Percentiles rank a stretch among this genome's conserved stretches.
phyloP scores from a whole-genome alignment of 345 rosid genomes.

The Lepidium sativum region DNA sequence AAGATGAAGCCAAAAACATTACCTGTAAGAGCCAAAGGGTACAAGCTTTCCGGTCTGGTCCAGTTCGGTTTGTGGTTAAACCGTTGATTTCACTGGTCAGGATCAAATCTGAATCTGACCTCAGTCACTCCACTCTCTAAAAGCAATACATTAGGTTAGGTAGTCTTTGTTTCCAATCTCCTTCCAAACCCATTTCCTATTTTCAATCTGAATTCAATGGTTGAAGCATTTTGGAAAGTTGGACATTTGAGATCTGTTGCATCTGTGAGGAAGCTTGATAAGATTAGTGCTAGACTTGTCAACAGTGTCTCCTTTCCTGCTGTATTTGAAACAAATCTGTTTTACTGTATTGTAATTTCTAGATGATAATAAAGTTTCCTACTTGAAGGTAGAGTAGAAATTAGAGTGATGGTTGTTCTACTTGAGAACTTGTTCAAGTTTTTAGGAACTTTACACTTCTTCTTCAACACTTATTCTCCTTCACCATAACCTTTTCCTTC shows the following conservation, averaged over 20 bases:
- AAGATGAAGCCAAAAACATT: too few species aligned
- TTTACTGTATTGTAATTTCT: constrained; percentile 2
- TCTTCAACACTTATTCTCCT: too few species aligned
- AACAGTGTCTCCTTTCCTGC: constrained; percentile 25
- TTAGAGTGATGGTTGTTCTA: not conserved
- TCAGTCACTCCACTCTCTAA: constrained; percentile 12
- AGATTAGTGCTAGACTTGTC: constrained; percentile 71
- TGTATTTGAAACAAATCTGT: not conserved
- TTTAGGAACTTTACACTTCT: too few species aligned
- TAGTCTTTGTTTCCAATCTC: constrained; percentile 35
- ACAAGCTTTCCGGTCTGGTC: not conserved
- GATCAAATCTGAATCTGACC: constrained; percentile 16
- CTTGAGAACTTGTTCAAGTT: too few species aligned
- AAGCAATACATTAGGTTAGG: constrained; percentile 27
- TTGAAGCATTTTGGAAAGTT: constrained; percentile 56
- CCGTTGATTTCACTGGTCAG: constrained; percentile 2
- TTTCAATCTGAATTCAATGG: constrained; percentile 34
- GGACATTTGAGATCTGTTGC: constrained; percentile 66
- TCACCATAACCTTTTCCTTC: too few species aligned
- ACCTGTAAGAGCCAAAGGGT: not conserved
- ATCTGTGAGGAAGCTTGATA: constrained; percentile 55
- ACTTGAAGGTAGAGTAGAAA: not conserved
- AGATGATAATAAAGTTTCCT: constrained; percentile 16
- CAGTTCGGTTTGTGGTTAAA: not conserved
- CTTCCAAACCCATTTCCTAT: constrained; percentile 22